Percentiles rank a stretch among this genome's conserved stretches.
phyloP scores from a whole-genome alignment of 441 rosid species.

The Omphalea diandra region DNA sequence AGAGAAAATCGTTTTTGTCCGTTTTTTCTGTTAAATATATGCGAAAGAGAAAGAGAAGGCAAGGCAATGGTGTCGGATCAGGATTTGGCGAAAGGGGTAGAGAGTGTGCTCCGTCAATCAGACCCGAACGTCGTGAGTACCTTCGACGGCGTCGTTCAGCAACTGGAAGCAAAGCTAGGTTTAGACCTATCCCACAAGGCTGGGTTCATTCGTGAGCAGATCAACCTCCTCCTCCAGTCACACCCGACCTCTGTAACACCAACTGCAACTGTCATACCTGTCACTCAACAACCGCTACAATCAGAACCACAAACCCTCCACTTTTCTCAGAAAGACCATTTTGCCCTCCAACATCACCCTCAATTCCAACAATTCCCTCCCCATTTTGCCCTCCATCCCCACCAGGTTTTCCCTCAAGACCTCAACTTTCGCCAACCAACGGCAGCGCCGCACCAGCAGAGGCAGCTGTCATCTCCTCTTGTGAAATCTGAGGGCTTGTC shows the following conservation, averaged over 20 bases:
- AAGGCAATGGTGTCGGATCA: conserved; percentile 35
- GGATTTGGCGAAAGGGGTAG: conserved; percentile 33
- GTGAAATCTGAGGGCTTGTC: conserved; percentile 27
- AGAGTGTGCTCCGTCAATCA: conserved; percentile 34
- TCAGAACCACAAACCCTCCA: conserved; percentile 25
- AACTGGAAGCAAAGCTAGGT: conserved; percentile 46
- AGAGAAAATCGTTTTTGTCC: conserved; percentile 29
- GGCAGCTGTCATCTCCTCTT: conserved; percentile 13
- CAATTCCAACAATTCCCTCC: conserved; percentile 51
- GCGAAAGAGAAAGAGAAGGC: conserved; percentile 9
- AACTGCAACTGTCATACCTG: conserved; percentile 17
- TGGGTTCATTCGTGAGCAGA: conserved; percentile 45
- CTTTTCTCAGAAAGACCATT: conserved; percentile 47
- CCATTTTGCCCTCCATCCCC: conserved; percentile 48
- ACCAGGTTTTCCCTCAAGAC: conserved; percentile 41
- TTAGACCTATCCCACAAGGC: conserved; percentile 41
- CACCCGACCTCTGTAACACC: conserved; percentile 21
- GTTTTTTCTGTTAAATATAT: conserved; percentile 45
- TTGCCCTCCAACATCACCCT: conserved; percentile 52
- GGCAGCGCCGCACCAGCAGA: conserved; percentile 15
- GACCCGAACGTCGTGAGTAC: conserved; percentile 37
- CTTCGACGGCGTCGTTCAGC: conserved; percentile 47
- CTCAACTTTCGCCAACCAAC: conserved; percentile 57
- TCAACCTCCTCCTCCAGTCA: conserved; percentile 33
- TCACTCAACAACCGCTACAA: conserved; percentile 9